Base-by-base conservation (phyloP, 805 yeast species). In the Tetrapisispora taiwanensis region DNA sequence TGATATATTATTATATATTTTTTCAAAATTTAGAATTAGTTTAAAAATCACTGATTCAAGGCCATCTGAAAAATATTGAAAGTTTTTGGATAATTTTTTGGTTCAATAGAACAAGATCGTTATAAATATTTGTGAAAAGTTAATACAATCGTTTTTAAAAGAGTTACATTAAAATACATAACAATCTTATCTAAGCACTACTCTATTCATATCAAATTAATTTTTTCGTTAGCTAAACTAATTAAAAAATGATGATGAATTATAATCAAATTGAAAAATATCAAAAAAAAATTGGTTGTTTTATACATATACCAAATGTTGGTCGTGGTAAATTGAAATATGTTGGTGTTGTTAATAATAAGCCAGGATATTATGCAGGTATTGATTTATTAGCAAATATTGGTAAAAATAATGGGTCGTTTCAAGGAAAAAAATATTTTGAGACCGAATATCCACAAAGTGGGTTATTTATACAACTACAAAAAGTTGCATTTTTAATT, bases 331-430 rank as follows among this genome's bases (percentile, higher is more conserved):
- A 79, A 10, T 66, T 89, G 42, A 71, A 78, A 47, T 89, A 74
- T 61, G 69, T 79, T 18, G 98, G 96, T 1, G 63, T 72, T 2
- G 85, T 90, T 15, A 74, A 78, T 19, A 81, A 81, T 19, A 86
- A 84, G 56, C 63, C 66, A 7, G 95, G 95, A 0, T 69, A 71
- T 10, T 90, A 80, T 67, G 95, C 89, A 5, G 98, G 98, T 2
- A 73, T 90, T 6, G 97, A 90, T 59, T 67, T 90, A 36, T 55
- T 78, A n/a, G 79, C 74, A 0, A 58, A 68, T 5, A 69, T 76
- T 44, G 98, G 98, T 19, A 84, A 86, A 61, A 92, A 90, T 57
- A 75, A 78, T 44, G 98, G 98, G n/a, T 73, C 75, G 35, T 87
- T 79, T 37, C 75, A 81, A 46, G 95, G 95, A 0, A 58, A 67